A percentile compares a stretch with the other conserved stretches of the same genome.
These are phyloP conservation scores for Erodium maritimum DNA, from an alignment of 345 rosid genomes.

Conservation along the genomic window DNA sequence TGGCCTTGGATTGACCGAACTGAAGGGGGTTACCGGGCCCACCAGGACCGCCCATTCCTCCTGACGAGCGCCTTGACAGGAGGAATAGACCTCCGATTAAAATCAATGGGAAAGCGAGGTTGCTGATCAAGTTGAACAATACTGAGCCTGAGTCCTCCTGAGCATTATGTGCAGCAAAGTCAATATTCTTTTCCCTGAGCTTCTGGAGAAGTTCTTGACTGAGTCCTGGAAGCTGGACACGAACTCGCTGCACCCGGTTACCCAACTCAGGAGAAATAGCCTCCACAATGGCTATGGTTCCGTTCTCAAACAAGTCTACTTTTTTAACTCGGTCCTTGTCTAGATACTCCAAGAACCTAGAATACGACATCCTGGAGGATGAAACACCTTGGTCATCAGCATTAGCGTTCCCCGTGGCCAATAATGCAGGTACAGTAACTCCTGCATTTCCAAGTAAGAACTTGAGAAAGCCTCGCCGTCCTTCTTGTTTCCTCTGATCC, in stretches of 20 bases:
- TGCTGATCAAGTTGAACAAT: conserved; percentile 77
- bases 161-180: conserved; percentile 94
- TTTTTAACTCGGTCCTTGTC: conserved; percentile 80
- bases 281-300: conserved; percentile 95
- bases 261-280: conserved; percentile 96
- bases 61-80: conserved; percentile 83
- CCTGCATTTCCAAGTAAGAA: conserved; percentile 56
- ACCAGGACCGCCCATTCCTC: conserved; percentile 99
- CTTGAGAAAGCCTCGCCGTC: conserved; percentile 71
- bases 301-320: conserved; percentile 91
- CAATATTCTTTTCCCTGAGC: conserved; percentile 89
- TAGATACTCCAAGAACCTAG: conserved; percentile 89
- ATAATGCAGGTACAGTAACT: conserved; percentile 39
- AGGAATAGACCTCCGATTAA: conserved; percentile 94
- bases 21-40: conserved; percentile 85
- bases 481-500: conserved; percentile 34
- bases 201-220: conserved; percentile 95
- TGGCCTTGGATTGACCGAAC: conserved; percentile 92
- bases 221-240: conserved; percentile 89
- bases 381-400: conserved; percentile 94
- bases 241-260: conserved; percentile 84
- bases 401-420: conserved; percentile 56
- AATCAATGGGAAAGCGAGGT: conserved; percentile 79
- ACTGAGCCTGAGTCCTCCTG: conserved; percentile 93
- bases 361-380: conserved; percentile 95